Conservation (phyloP, 306 rosid genomes). For the Hippophae rhamnoides region DNA sequence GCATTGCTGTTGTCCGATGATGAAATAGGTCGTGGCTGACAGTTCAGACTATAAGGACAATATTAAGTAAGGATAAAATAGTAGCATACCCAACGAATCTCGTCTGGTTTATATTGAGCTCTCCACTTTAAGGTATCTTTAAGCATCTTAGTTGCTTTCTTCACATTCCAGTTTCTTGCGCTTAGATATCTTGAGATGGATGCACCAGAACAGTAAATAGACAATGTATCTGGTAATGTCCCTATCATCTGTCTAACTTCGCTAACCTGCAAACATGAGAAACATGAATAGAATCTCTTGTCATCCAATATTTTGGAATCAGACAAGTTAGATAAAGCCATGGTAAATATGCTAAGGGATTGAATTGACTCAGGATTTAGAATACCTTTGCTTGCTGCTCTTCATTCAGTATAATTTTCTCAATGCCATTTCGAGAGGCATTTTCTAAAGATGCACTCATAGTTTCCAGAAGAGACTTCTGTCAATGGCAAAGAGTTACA, state of each 20-base stretch:
- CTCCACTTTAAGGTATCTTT: slow-evolving; percentile 79
- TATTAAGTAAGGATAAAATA: slow-evolving; percentile 2
- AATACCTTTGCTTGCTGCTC: slow-evolving; percentile 71
- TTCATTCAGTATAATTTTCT: slow-evolving; percentile 27
- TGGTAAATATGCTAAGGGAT: neutral
- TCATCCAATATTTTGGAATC: slow-evolving; percentile 8
- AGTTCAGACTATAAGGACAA: neutral
- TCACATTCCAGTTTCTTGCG: slow-evolving; percentile 89
- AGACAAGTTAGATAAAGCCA: slow-evolving; percentile 2
- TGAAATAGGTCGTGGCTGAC: too few species aligned
- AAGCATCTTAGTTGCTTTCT: slow-evolving; percentile 81
- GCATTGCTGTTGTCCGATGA: too few species aligned
- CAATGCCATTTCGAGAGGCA: slow-evolving; percentile 40
- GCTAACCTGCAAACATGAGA: slow-evolving; percentile 43
- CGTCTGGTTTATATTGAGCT: slow-evolving; percentile 68
- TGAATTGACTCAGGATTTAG: neutral
- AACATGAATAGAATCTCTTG: slow-evolving; percentile 5
- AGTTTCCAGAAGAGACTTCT: slow-evolving; percentile 21
- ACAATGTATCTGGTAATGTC: slow-evolving; percentile 47
- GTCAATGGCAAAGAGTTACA: slow-evolving; percentile 22
- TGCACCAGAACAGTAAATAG: slow-evolving; percentile 67
- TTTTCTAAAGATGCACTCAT: slow-evolving; percentile 52
- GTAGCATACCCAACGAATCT: slow-evolving; percentile 70
- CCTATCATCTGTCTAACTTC: slow-evolving; percentile 69
- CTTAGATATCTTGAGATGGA: slow-evolving; percentile 59